Conservation (phyloP, 2,329 filamentous ascomycete species). For the Fusarium tuaranense region DNA sequence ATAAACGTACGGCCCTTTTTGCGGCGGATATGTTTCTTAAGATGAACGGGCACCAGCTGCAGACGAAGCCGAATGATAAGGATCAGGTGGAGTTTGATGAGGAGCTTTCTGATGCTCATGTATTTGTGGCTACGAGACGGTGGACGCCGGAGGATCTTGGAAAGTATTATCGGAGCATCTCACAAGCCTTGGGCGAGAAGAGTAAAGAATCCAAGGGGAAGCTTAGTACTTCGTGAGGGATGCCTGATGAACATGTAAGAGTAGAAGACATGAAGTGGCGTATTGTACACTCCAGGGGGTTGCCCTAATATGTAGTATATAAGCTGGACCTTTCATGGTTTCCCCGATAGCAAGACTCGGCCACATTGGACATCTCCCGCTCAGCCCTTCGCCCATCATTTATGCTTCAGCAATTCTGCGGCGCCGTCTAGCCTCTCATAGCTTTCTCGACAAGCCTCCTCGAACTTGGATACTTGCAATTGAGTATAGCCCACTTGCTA, state of each 20-base stretch:
- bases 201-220: too few relatives aligned
- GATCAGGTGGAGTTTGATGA: neutral
- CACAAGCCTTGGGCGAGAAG: neutral
- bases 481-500: neutral
- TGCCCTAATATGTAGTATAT: neutral
- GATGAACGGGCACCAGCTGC: constrained; percentile 35
- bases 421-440: constrained; percentile 16
- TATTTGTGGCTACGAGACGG: constrained; percentile 23
- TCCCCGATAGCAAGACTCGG: neutral
- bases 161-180: constrained; percentile 23
- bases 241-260: neutral
- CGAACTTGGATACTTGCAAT: constrained; percentile 11
- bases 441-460: constrained; percentile 17
- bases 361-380: neutral
- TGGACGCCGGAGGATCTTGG: constrained; percentile 35
- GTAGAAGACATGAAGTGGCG: neutral
- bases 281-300: neutral
- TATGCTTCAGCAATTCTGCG: constrained; percentile 14
- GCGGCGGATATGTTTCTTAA: constrained; percentile 39
- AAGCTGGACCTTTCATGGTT: neutral
- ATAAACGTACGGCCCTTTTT: constrained; percentile 32
- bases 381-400: neutral
- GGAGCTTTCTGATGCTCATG: constrained; percentile 26
- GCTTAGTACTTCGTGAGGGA: too few relatives aligned
- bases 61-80: neutral